phyloP scores from a whole-genome alignment of 2,329 filamentous ascomycete genomes.

The Nothopassalora personata region DNA sequence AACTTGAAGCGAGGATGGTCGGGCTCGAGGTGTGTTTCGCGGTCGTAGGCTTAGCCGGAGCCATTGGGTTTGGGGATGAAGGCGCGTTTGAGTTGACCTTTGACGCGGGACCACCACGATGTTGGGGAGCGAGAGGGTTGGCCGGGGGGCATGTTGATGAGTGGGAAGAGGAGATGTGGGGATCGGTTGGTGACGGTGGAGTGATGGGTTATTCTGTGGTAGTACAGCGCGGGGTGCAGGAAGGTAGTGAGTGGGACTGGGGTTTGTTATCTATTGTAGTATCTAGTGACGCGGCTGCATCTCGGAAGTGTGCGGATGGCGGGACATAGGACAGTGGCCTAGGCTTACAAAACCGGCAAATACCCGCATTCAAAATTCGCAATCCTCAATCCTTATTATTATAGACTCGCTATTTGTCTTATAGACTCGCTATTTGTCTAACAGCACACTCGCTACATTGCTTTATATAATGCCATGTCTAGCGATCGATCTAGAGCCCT shows the following conservation, averaged over 20 bases:
- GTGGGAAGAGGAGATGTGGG: neutral
- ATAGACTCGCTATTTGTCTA: too few species aligned
- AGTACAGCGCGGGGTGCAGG: neutral
- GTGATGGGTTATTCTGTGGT: neutral
- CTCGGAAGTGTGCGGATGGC: neutral
- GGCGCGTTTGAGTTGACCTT: slow-evolving; percentile 4
- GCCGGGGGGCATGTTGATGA: slow-evolving; percentile 6
- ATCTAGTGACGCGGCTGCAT: neutral
- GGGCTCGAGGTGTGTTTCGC: slow-evolving; percentile 35
- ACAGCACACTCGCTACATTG: too few species aligned
- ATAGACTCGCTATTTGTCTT: too few species aligned
- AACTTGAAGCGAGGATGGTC: slow-evolving; percentile 51
- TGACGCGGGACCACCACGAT: slow-evolving; percentile 8
- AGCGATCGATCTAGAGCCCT: too few species aligned
- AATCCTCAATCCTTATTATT: too few species aligned
- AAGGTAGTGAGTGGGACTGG: neutral
- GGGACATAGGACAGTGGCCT: too few species aligned
- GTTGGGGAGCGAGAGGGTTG: slow-evolving; percentile 2
- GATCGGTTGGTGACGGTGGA: neutral
- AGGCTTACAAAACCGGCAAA: too few species aligned
- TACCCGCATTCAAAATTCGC: too few species aligned
- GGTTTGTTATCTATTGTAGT: neutral
- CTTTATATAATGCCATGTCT: too few species aligned
- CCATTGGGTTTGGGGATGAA: slow-evolving; percentile 16
- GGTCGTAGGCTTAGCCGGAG: slow-evolving; percentile 11